Conservation (phyloP, 148 eudicot species). For the Cornus kousa region DNA sequence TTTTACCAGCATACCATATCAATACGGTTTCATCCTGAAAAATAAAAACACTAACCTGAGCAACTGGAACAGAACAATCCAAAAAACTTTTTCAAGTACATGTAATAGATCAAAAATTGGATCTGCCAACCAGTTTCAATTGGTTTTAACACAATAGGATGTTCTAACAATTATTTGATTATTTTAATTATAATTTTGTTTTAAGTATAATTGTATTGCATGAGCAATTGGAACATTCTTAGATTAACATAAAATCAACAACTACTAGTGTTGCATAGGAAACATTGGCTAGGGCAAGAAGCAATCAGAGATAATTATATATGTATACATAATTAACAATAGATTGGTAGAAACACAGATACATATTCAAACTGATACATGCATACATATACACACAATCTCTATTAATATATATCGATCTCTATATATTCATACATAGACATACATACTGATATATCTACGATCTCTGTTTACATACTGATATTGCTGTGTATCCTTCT, state of each 20-base stretch:
- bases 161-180: background rate
- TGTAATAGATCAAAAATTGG: background rate
- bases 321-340: no score
- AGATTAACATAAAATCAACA: background rate
- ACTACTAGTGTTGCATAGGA: background rate
- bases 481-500: no score
- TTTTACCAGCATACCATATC: conserved; percentile 65
- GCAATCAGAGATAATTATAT: background rate
- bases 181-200: background rate
- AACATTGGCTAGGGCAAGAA: background rate
- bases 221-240: background rate
- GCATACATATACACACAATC: no score
- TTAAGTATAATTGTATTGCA: background rate
- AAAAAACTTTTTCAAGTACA: background rate
- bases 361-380: no score
- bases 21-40: conserved; percentile 74
- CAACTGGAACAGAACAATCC: background rate
- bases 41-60: background rate
- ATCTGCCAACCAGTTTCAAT: background rate
- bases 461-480: no score
- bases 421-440: no score
- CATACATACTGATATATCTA: no score
- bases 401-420: no score
- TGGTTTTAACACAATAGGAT: background rate
- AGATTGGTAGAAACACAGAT: no score